Percentiles rank a stretch among this genome's conserved stretches.
Conservation (phyloP, 1,284 basidiomycete species). For the Trichosporon coremiiforme region DNA sequence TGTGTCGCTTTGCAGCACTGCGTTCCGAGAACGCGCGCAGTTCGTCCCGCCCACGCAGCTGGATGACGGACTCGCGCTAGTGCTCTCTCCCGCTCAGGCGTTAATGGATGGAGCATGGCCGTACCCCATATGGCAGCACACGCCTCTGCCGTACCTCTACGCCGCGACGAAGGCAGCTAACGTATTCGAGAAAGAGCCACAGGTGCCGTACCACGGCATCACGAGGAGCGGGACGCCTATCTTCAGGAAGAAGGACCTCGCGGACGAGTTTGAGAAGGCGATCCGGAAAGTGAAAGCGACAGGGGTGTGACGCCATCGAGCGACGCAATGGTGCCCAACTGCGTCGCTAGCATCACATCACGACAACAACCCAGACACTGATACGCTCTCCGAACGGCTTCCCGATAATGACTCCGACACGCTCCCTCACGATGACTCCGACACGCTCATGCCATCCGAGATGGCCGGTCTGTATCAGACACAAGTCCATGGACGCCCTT, state of each 20-base stretch:
- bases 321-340: no score
- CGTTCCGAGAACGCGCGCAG: background rate
- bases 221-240: background rate
- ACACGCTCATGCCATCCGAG: no score
- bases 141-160: background rate
- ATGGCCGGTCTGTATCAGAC: no score
- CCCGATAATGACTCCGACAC: no score
- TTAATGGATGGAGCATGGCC: conserved; percentile 4
- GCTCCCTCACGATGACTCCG: no score
- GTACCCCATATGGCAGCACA: conserved; percentile 2
- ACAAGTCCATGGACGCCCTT: no score
- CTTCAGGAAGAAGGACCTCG: conserved; percentile 7
- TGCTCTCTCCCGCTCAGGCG: background rate
- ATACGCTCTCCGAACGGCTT: no score
- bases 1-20: background rate
- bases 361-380: no score
- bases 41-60: background rate
- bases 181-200: conserved; percentile 1
- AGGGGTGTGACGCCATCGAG: no score
- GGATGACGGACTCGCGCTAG: conserved; percentile 10
- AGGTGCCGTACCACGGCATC: conserved; percentile 6
- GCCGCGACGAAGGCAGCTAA: background rate
- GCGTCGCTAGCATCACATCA: no score
- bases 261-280: conserved; percentile 8
- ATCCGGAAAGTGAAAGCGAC: background rate